These are phyloP conservation scores for Sambucus nigra DNA, from an alignment of 129 eudicot species.

Conservation along the genomic window DNA sequence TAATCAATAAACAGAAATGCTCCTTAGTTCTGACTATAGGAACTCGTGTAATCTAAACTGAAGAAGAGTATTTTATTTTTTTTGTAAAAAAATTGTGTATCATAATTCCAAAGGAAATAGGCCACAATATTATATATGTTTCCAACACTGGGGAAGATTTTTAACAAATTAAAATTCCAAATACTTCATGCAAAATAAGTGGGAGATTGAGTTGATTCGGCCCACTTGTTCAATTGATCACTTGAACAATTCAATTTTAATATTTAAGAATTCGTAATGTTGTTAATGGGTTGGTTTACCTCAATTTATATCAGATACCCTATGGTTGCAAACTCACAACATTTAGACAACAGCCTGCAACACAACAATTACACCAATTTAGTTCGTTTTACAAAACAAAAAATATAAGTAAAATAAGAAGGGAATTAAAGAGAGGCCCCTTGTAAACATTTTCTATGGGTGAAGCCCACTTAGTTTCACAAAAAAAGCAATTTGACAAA, in stretches of 20 bases:
- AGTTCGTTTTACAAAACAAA: neutral
- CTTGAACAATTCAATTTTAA: neutral
- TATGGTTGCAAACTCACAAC: conserved; percentile 3
- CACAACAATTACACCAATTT: conserved; percentile 8
- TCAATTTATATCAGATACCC: conserved; percentile 10
- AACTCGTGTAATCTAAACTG: too few species aligned
- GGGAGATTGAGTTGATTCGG: too few species aligned
- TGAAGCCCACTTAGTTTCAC: too few species aligned
- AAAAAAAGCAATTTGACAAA: too few species aligned
- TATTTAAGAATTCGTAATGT: neutral
- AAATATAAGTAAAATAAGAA: too few species aligned
- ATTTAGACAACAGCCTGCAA: conserved; percentile 39
- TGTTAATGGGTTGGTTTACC: conserved; percentile 12
- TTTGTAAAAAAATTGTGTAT: too few species aligned
- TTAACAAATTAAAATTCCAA: too few species aligned
- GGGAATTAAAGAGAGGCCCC: neutral
- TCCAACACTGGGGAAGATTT: neutral
- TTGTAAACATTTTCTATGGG: neutral
- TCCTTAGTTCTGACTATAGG: too few species aligned
- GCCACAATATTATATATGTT: neutral
- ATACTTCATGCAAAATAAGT: too few species aligned
- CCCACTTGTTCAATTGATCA: neutral
- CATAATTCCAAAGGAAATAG: neutral
- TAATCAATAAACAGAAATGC: too few species aligned
- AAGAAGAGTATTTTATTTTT: too few species aligned